Evolutionary conservation across 805 yeast genomes (phyloP).

Genomic region (Kodamaea laetipori): DNA sequence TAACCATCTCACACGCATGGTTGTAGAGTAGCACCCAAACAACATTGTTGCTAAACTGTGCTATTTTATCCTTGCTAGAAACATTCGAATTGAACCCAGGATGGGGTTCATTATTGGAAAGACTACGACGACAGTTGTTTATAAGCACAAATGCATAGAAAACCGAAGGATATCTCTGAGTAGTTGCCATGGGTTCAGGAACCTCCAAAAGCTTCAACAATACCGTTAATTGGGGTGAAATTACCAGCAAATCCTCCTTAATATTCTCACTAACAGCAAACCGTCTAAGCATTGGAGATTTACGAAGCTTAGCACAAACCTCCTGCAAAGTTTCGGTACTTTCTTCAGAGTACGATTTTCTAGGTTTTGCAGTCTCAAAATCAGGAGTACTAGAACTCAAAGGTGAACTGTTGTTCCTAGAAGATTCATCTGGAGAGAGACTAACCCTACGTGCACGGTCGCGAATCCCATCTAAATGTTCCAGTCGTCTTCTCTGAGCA

Average conservation of each 20-base stretch:
- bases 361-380: neutral
- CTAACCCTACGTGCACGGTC: constrained; percentile 8
- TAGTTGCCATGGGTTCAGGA: neutral
- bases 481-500: constrained; percentile 7
- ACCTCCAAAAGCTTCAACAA: neutral
- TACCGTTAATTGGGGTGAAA: neutral
- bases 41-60: constrained; percentile 19
- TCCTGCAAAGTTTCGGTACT: constrained; percentile 1
- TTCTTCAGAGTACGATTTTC: neutral
- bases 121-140: constrained; percentile 17
- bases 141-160: constrained; percentile 25
- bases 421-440: no score
- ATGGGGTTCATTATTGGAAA: constrained; percentile 20
- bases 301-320: neutral
- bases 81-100: constrained; percentile 28
- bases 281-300: neutral
- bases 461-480: constrained; percentile 9
- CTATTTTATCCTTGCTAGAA: neutral
- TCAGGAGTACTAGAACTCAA: neutral
- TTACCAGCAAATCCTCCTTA: neutral
- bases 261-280: neutral
- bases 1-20: constrained; percentile 16
- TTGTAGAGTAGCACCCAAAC: constrained; percentile 24
- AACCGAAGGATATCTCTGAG: constrained; percentile 6
- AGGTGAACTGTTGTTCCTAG: no score